Percentiles rank a stretch among this genome's conserved stretches.
Evolutionary conservation across 2,329 filamentous ascomycete species (phyloP).

Genomic region (Colletotrichum costaricense): DNA sequence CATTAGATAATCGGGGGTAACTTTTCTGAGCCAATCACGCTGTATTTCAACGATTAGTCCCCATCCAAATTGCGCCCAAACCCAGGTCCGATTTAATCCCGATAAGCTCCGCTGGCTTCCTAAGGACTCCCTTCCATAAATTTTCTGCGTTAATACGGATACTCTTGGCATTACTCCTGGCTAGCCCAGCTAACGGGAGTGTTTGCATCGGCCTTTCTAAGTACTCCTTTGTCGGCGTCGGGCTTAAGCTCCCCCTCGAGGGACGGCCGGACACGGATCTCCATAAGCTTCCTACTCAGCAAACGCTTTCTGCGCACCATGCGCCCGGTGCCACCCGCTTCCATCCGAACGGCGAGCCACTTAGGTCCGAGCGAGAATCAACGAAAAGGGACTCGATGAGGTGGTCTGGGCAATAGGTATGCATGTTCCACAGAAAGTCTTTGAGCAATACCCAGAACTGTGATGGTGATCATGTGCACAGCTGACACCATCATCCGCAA

Average conservation of each 20-base stretch:
- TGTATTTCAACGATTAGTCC: background rate
- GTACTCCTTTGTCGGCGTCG: background rate
- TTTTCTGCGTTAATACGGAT: background rate
- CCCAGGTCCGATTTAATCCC: conserved; percentile 20
- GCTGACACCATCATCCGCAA: background rate
- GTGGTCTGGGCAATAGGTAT: background rate
- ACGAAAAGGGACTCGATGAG: background rate
- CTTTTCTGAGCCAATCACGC: background rate
- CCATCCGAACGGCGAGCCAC: conserved; percentile 18
- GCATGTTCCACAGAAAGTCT: background rate
- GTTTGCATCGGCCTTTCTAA: background rate
- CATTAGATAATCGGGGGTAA: conserved; percentile 27
- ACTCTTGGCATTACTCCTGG: background rate
- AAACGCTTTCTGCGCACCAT: background rate
- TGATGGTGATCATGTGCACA: background rate
- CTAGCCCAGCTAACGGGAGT: background rate
- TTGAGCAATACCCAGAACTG: background rate
- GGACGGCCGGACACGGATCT: background rate
- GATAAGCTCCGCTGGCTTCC: conserved; percentile 9
- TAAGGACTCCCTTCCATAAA: background rate
- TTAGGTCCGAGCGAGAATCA: background rate
- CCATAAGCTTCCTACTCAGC: background rate
- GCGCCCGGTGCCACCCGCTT: conserved; percentile 30
- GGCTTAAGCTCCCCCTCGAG: background rate
- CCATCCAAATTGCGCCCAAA: conserved; percentile 1